A percentile compares a stretch with the other conserved stretches of the same genome.
Conservation (phyloP, 495 filamentous ascomycete species). For the Xylaria curta region DNA sequence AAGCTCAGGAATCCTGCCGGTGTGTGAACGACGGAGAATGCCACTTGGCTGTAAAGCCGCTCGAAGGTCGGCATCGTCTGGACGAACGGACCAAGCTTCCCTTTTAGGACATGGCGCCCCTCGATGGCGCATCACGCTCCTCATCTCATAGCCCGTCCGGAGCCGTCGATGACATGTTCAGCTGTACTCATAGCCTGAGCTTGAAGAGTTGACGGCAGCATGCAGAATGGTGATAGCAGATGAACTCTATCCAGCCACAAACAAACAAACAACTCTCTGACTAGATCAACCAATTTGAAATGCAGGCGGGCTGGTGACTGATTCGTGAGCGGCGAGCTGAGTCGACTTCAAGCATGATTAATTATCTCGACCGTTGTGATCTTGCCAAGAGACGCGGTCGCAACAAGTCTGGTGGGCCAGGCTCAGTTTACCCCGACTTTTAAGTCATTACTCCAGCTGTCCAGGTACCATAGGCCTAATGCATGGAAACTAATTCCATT, state of each 20-base stretch:
- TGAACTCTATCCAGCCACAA: not conserved
- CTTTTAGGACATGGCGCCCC: slow-evolving; percentile 13
- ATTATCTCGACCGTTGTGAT: not conserved
- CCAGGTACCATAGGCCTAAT: slow-evolving; percentile 10
- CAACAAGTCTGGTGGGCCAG: not conserved
- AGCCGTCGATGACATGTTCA: slow-evolving; percentile 9
- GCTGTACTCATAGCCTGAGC: not conserved
- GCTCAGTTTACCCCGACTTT: slow-evolving; percentile 21
- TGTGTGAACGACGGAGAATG: not conserved
- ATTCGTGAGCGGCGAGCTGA: slow-evolving; percentile 11
- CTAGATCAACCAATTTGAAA: slow-evolving; percentile 5
- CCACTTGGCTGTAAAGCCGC: not conserved
- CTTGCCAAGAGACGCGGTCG: not conserved
- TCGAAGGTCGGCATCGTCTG: not conserved
- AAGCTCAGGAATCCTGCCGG: not conserved
- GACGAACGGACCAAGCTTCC: slow-evolving; percentile 19
- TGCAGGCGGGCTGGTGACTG: not conserved
- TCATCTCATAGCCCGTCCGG: not conserved
- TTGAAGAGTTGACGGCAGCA: not conserved
- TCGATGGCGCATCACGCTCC: slow-evolving; percentile 10
- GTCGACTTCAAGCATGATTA: not conserved
- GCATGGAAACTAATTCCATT: slow-evolving; percentile 6
- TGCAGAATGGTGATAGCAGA: not conserved
- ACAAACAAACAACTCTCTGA: not conserved
- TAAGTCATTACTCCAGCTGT: not conserved